phyloP scores from a whole-genome alignment of 345 rosid species.

The Gossypium arboreum region DNA sequence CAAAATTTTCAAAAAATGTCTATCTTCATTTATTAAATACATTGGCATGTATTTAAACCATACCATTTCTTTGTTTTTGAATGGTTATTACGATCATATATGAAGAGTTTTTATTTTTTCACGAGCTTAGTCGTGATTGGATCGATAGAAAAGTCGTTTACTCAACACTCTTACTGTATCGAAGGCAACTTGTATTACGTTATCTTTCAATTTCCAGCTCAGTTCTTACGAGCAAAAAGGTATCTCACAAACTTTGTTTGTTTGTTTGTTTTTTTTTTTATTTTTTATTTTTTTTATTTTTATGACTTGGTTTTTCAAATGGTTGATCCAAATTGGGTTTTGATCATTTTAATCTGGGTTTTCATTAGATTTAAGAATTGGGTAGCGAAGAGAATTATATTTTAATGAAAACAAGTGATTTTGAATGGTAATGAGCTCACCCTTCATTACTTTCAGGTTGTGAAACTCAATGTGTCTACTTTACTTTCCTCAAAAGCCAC shows the following conservation, averaged over 20 bases:
- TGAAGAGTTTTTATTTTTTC: conserved; percentile 19
- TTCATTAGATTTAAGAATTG: conserved; percentile 25
- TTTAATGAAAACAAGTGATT: conserved; percentile 1
- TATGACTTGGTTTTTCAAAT: conserved; percentile 1
- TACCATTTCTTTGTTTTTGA: neutral
- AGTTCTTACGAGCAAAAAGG: conserved; percentile 22
- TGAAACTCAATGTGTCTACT: conserved; percentile 12
- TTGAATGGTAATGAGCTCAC: conserved; percentile 19
- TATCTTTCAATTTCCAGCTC: conserved; percentile 24
- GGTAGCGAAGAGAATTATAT: conserved; percentile 18
- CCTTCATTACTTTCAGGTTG: conserved; percentile 1
- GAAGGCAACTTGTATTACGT: neutral
- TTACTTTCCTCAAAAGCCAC: conserved; percentile 10
- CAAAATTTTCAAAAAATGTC: neutral
- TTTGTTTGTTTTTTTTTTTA: too few relatives aligned
- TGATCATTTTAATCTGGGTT: conserved; percentile 21
- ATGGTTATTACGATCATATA: neutral
- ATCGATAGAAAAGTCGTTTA: conserved; percentile 40
- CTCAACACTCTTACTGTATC: conserved; percentile 19
- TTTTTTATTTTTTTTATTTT: neutral
- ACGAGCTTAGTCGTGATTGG: conserved; percentile 48
- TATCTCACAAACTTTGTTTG: neutral
- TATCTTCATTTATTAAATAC: neutral
- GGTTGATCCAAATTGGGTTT: conserved; percentile 26
- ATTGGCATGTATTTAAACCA: neutral